Base-by-base conservation (phyloP, 2,329 filamentous ascomycete species). In the Aspergillus neotritici region DNA sequence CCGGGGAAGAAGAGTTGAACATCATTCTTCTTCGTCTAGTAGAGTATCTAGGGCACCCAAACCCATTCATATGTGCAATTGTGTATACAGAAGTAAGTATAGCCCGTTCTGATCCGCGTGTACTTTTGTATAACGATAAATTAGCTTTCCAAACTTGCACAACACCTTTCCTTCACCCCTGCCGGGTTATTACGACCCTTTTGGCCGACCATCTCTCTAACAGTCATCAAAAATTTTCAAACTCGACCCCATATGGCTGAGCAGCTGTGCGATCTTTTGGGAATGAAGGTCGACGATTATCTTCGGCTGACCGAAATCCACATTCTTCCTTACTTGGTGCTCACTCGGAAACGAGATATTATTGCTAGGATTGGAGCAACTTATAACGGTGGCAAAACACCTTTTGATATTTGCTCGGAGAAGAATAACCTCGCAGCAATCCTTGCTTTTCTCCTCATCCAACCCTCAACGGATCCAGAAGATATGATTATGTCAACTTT, bases 1-100 rank as follows among this genome's bases (percentile, higher is more conserved):
- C 86, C 34, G 78, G 80, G 12, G 87, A 93, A 49, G 82, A 91
- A 50, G 88, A 95, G 61, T 78, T 95, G 43, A 93, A 93, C 54
- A 78, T 96, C 40, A 84, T 93, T 15, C 72, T 98, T 25, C 76
- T 94, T 43, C 83, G 86, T 52, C 76, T 97, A 5, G 75, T 96
- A 7, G 86, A 94, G 45, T 95, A 93, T 60, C 73, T 97, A 7
- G 91, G 91, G 6, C 85, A 93, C 66, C 74, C 79, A 33, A 95
- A 94, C 62, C 78, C 80, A 31, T 78, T 95, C 28, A 74, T 94
- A 7, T 87, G 84, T 41, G 85, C 84, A 4, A 79, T 89, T 50
- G 87, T 91, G 3, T 93, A 89, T 62, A 85, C 86, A 52, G 90
- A 95, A 68, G 80, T 86, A 66, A 51, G 67, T 48, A 21, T 25